phyloP scores from a whole-genome alignment of 176 grass and related monocot genomes.

The Oryza rufipogon region DNA sequence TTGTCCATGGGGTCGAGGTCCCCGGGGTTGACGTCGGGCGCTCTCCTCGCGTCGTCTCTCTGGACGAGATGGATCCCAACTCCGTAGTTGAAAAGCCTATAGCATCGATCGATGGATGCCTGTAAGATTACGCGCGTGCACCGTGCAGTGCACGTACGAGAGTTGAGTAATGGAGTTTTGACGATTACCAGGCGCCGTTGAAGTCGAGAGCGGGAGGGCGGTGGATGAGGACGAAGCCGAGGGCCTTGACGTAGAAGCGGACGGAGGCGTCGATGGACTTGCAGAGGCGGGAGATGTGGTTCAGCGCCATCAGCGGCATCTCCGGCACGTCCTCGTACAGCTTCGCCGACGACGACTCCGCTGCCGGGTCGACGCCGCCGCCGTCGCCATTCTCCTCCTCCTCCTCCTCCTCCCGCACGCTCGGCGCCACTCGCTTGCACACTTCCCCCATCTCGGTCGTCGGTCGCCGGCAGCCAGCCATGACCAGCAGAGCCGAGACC shows the following conservation, averaged over 20 bases:
- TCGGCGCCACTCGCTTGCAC: slow-evolving; percentile 26
- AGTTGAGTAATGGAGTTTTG: neutral
- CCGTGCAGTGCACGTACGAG: too few relatives aligned
- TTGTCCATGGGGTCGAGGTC: slow-evolving; percentile 79
- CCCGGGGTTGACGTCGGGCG: slow-evolving; percentile 45
- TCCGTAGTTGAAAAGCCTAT: slow-evolving; percentile 80
- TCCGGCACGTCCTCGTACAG: slow-evolving; percentile 50
- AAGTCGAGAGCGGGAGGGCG: slow-evolving; percentile 73
- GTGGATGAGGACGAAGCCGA: slow-evolving; percentile 70
- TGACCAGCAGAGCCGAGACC: too few relatives aligned
- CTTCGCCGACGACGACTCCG: slow-evolving; percentile 23
- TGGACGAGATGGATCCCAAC: slow-evolving; percentile 75
- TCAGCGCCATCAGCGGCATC: slow-evolving; percentile 73
- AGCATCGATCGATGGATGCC: neutral
- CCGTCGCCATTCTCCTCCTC: too few relatives aligned
- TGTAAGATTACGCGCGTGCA: too few relatives aligned
- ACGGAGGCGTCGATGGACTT: slow-evolving; percentile 60
- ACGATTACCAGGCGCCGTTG: slow-evolving; percentile 61
- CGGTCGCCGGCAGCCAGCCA: neutral
- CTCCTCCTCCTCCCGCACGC: neutral
- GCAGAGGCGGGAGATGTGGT: slow-evolving; percentile 81
- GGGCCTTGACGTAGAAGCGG: slow-evolving; percentile 69
- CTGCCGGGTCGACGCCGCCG: neutral
- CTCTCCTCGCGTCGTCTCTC: slow-evolving; percentile 39
- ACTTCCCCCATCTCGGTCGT: slow-evolving; percentile 46